These are phyloP conservation scores for Parafenestella ontariensis DNA, from an alignment of 2,329 filamentous ascomycete genomes.

Conservation along the genomic window DNA sequence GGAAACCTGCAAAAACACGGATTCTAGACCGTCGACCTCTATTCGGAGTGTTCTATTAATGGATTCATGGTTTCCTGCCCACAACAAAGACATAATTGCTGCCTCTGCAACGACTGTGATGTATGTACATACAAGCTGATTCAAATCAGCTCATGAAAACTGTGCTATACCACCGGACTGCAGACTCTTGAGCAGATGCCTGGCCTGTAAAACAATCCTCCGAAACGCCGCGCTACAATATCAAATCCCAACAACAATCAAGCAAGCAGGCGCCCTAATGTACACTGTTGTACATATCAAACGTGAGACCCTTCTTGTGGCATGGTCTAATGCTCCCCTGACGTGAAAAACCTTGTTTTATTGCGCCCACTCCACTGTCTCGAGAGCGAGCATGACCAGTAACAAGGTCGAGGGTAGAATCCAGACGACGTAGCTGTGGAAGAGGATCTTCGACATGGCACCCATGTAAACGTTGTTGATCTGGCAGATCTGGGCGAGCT, in stretches of 20 bases:
- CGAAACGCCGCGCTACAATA: not conserved
- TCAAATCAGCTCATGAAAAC: not conserved
- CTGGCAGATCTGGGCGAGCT: conserved; percentile 97
- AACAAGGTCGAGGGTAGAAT: conserved; percentile 92
- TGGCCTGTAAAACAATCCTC: not conserved
- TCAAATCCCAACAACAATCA: not conserved
- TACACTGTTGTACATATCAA: conserved; percentile 4
- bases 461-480: conserved; percentile 96
- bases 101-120: not conserved
- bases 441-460: conserved; percentile 90
- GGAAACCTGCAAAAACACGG: conserved; percentile 14
- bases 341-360: not conserved
- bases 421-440: conserved; percentile 97
- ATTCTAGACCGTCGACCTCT: not conserved
- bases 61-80: not conserved
- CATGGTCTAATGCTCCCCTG: not conserved
- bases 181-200: not conserved
- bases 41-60: not conserved
- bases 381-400: conserved; percentile 88
- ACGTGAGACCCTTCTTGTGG: not conserved
- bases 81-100: not conserved
- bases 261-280: not conserved
- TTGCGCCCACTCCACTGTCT: conserved; percentile 89
- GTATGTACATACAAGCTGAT: conserved; percentile 3
- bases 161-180: not conserved